Evolutionary conservation across 495 filamentous ascomycete genomes (phyloP).

Genomic region (Penicillium maclennaniae): DNA sequence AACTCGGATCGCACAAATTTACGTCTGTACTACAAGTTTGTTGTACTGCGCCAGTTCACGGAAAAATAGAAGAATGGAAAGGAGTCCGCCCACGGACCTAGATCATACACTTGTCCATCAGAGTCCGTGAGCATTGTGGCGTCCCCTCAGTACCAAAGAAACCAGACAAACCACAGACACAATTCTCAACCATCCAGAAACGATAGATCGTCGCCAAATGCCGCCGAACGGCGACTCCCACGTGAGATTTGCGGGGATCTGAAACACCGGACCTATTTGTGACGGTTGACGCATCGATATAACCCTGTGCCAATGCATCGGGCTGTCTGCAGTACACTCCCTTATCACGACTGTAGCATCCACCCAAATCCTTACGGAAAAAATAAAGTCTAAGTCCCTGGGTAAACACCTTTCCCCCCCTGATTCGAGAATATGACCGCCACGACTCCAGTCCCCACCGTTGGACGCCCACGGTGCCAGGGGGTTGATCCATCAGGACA

Average conservation of each 20-base stretch:
- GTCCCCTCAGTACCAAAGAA: neutral
- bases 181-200: conserved; percentile 3
- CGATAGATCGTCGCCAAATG: conserved; percentile 22
- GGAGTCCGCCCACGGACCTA: neutral
- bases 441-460: conserved; percentile 19
- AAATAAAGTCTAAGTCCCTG: neutral
- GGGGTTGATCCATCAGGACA: conserved; percentile 13
- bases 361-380: neutral
- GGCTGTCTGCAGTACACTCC: neutral
- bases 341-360: neutral
- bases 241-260: conserved; percentile 31
- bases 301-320: neutral
- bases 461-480: conserved; percentile 20
- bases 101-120: neutral
- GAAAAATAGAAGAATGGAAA: neutral
- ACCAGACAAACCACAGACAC: neutral
- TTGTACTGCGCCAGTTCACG: neutral
- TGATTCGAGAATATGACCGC: conserved; percentile 19
- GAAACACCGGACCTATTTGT: conserved; percentile 18
- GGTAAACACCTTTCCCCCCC: conserved; percentile 14
- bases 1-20: neutral
- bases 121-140: neutral
- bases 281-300: conserved; percentile 5
- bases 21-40: neutral
- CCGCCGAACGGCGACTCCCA: conserved; percentile 24